These are phyloP conservation scores for Cytospora chrysosperma DNA, from an alignment of 2,329 filamentous ascomycete species.

Conservation along the genomic window DNA sequence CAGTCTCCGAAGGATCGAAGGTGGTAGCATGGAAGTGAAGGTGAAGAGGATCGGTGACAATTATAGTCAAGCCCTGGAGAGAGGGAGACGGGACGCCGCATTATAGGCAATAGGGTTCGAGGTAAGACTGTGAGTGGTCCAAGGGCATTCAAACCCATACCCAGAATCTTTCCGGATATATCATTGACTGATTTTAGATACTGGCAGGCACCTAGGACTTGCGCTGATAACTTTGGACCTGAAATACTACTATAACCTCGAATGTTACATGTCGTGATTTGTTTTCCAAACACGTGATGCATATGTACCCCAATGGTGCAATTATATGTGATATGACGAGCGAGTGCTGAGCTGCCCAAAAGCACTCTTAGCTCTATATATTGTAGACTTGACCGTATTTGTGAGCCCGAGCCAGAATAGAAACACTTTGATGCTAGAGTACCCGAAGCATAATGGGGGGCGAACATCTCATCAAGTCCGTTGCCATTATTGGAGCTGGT, in stretches of 20 bases:
- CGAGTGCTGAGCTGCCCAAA: conserved; percentile 1
- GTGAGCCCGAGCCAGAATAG: not conserved
- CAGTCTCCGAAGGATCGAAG: too few relatives aligned
- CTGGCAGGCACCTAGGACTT: too few relatives aligned
- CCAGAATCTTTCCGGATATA: too few relatives aligned
- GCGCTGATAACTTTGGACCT: too few relatives aligned
- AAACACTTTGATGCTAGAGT: not conserved
- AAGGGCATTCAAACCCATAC: too few relatives aligned
- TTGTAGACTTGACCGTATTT: not conserved
- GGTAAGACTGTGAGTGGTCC: too few relatives aligned
- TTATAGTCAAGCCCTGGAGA: too few relatives aligned
- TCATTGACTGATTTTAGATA: too few relatives aligned
- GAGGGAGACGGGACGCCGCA: too few relatives aligned
- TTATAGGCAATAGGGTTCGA: too few relatives aligned
- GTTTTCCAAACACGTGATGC: conserved; percentile 24
- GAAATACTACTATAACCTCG: not conserved
- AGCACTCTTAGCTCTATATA: conserved; percentile 1
- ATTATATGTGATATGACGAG: conserved; percentile 23
- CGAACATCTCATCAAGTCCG: conserved; percentile 36
- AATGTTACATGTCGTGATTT: not conserved
- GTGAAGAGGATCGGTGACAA: too few relatives aligned
- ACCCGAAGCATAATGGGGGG: conserved; percentile 17
- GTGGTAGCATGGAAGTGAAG: too few relatives aligned
- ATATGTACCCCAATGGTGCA: conserved; percentile 23
- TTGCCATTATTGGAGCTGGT: conserved; percentile 45